Percentiles rank a stretch among this genome's conserved stretches.
Conservation (phyloP, 495 filamentous ascomycete species). For the Hypoxylon subgilvum region DNA sequence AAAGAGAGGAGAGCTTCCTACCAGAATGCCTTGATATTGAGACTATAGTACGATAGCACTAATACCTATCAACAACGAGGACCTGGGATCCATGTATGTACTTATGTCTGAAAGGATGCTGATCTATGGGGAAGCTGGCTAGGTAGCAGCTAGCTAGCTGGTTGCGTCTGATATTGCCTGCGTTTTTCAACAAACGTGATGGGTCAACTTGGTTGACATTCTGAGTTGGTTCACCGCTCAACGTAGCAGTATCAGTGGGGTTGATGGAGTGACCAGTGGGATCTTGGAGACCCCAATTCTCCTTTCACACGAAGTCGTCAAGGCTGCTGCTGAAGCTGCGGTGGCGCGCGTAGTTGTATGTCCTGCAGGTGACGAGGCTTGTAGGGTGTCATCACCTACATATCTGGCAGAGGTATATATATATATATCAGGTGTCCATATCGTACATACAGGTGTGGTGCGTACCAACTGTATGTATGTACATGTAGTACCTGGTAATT, state of each 20-base stretch:
- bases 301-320: constrained; percentile 10
- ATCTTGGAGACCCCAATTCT: not conserved
- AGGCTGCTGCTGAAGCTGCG: not conserved
- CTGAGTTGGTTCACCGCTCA: constrained; percentile 29
- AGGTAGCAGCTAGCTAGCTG: too few relatives aligned
- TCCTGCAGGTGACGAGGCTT: not conserved
- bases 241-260: constrained; percentile 28
- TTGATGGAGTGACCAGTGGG: constrained; percentile 15
- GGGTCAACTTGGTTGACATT: constrained; percentile 21
- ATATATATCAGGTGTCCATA: constrained; percentile 1
- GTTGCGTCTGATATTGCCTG: constrained; percentile 17
- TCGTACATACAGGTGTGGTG: too few relatives aligned
- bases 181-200: constrained; percentile 23
- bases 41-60: constrained; percentile 1
- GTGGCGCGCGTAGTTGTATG: constrained; percentile 11
- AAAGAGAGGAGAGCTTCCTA: not conserved
- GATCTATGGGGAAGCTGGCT: constrained; percentile 31
- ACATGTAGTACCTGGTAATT: too few relatives aligned
- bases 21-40: not conserved
- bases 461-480: too few relatives aligned
- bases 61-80: too few relatives aligned
- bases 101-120: constrained; percentile 30
- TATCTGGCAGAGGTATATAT: too few relatives aligned
- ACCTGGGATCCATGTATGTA: constrained; percentile 7
- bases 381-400: constrained; percentile 7